A percentile compares a stretch with the other conserved stretches of the same genome.
Conservation (phyloP, 2,329 filamentous ascomycete genomes). For the Xylaria sp. region DNA sequence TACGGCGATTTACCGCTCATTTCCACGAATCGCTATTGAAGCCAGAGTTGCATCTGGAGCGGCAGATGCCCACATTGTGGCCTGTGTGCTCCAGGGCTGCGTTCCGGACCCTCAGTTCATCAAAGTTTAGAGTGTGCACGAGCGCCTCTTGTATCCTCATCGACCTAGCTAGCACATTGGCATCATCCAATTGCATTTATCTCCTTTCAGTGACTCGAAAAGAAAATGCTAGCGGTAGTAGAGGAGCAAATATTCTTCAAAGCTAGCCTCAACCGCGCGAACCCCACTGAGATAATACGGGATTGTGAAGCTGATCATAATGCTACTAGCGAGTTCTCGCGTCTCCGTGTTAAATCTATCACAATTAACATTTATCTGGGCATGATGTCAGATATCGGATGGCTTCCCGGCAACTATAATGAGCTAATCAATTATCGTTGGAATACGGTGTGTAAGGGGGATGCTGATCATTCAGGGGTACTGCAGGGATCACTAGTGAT, state of each 20-base stretch:
- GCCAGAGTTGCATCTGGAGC: background rate
- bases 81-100: slow-evolving; percentile 4
- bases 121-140: background rate
- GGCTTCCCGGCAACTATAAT: background rate
- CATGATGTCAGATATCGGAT: slow-evolving; percentile 5
- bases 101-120: slow-evolving; percentile 4
- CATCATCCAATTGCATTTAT: background rate
- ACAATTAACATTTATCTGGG: background rate
- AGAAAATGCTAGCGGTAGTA: background rate
- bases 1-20: slow-evolving; percentile 40
- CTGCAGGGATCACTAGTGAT: background rate
- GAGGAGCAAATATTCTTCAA: slow-evolving; percentile 5
- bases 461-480: background rate
- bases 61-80: background rate
- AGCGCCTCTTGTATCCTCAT: background rate
- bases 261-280: background rate
- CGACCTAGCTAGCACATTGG: background rate
- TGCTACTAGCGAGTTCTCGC: background rate
- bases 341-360: background rate
- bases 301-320: slow-evolving; percentile 23
- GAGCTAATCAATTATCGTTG: background rate
- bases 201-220: background rate
- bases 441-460: background rate
- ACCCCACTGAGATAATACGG: slow-evolving; percentile 8
- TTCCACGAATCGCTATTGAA: slow-evolving; percentile 17